phyloP scores from a whole-genome alignment of 192 early-diverging fungal species.

The Podila epigama region DNA sequence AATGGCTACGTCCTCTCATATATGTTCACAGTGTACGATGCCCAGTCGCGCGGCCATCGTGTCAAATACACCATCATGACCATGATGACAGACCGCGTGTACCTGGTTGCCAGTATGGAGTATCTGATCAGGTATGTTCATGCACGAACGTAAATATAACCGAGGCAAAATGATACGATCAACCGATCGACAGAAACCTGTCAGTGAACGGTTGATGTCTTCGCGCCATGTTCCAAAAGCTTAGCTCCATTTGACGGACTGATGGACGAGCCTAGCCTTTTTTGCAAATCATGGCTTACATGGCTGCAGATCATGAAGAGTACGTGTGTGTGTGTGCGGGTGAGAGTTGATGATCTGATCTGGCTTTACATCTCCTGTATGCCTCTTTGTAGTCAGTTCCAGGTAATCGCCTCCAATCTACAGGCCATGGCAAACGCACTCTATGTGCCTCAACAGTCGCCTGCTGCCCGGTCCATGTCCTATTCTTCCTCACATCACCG shows the following conservation, averaged over 20 bases:
- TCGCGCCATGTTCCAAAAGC: no score
- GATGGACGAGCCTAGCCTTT: no score
- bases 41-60: slow-evolving; percentile 67
- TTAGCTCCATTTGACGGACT: no score
- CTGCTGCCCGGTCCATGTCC: slow-evolving; percentile 35
- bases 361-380: neutral
- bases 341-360: no score
- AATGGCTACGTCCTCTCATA: slow-evolving; percentile 76
- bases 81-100: slow-evolving; percentile 69
- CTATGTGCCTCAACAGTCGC: slow-evolving; percentile 29
- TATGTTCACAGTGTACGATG: slow-evolving; percentile 73
- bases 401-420: slow-evolving; percentile 55
- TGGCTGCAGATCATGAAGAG: no score
- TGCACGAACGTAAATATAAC: neutral
- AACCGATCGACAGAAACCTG: no score
- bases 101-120: slow-evolving; percentile 71
- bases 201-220: no score
- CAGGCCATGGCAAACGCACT: slow-evolving; percentile 51
- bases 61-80: slow-evolving; percentile 69
- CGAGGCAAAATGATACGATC: no score
- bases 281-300: no score
- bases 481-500: slow-evolving; percentile 44
- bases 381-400: slow-evolving; percentile 57
- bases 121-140: slow-evolving; percentile 65
- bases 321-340: no score